Evolutionary conservation across 1,284 basidiomycete genomes (phyloP).

Genomic region (Cryptococcus sp.): DNA sequence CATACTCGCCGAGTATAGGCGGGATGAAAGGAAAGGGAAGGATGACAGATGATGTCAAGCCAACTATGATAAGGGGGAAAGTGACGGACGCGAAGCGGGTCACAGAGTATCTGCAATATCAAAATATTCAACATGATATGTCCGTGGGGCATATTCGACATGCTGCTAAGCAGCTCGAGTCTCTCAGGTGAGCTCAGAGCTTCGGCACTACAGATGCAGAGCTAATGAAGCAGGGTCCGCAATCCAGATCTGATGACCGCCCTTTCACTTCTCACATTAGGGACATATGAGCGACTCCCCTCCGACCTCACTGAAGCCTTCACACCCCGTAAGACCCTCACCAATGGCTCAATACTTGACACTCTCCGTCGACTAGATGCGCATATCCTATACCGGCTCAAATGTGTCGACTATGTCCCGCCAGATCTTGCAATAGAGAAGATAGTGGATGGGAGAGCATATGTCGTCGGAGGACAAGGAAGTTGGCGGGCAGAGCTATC

Average conservation of each 20-base stretch:
- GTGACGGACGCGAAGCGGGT: constrained; percentile 42
- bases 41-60: constrained; percentile 7
- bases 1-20: constrained; percentile 27
- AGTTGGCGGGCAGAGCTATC: constrained; percentile 39
- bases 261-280: constrained; percentile 26
- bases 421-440: constrained; percentile 32
- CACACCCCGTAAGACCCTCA: constrained; percentile 25
- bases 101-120: constrained; percentile 39
- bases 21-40: constrained; percentile 32
- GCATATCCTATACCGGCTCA: constrained; percentile 37
- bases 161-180: constrained; percentile 29
- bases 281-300: constrained; percentile 35
- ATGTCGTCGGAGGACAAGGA: constrained; percentile 22
- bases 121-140: constrained; percentile 39
- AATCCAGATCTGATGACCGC: constrained; percentile 44
- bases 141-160: constrained; percentile 36
- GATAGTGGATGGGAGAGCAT: constrained; percentile 35
- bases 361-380: constrained; percentile 32
- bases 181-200: constrained; percentile 26
- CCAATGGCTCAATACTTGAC: constrained; percentile 24
- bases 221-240: constrained; percentile 22
- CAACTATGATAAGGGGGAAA: constrained; percentile 20
- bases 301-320: constrained; percentile 32
- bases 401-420: constrained; percentile 39
- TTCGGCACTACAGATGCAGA: background rate